Percentiles rank a stretch among this genome's conserved stretches.
Conservation (phyloP, 176 grass and related monocot species). For the Oryza punctata region DNA sequence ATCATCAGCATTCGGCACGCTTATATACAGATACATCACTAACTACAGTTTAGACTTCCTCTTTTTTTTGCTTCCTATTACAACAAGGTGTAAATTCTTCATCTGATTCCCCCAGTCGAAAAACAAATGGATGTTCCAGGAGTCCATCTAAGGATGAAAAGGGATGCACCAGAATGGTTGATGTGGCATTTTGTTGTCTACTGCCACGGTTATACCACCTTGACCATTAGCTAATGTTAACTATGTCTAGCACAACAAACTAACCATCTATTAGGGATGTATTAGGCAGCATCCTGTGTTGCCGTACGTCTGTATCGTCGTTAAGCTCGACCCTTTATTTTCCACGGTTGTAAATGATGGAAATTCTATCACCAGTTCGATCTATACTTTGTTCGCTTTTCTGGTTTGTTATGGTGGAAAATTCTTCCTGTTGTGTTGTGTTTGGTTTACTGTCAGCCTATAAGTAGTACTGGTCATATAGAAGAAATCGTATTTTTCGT, state of each 20-base stretch:
- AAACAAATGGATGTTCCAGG: conserved; percentile 16
- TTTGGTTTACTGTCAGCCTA: not conserved
- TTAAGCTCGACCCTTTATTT: not conserved
- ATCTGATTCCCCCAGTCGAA: not conserved
- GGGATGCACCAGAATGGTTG: conserved; percentile 8
- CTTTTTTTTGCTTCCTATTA: not conserved
- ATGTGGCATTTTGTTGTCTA: conserved; percentile 1
- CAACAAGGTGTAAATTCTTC: conserved; percentile 20
- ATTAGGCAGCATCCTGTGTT: not conserved
- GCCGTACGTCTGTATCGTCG: not conserved
- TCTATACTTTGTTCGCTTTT: not conserved
- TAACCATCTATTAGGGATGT: conserved; percentile 10
- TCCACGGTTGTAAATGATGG: conserved; percentile 6
- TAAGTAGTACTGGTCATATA: not conserved
- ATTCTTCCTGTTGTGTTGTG: not conserved
- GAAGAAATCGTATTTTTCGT: not conserved
- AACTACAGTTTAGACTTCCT: conserved; percentile 23
- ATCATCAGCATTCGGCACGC: not conserved
- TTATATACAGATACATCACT: not conserved
- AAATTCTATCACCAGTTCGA: not conserved
- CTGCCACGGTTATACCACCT: conserved; percentile 23
- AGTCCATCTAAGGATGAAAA: conserved; percentile 1
- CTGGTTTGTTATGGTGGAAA: not conserved
- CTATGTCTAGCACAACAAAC: conserved; percentile 1
- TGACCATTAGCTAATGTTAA: conserved; percentile 27